Percentiles rank a stretch among this genome's conserved stretches.
Evolutionary conservation across 2,329 filamentous ascomycete genomes (phyloP).

Genomic region (Aspergillus japonicus): DNA sequence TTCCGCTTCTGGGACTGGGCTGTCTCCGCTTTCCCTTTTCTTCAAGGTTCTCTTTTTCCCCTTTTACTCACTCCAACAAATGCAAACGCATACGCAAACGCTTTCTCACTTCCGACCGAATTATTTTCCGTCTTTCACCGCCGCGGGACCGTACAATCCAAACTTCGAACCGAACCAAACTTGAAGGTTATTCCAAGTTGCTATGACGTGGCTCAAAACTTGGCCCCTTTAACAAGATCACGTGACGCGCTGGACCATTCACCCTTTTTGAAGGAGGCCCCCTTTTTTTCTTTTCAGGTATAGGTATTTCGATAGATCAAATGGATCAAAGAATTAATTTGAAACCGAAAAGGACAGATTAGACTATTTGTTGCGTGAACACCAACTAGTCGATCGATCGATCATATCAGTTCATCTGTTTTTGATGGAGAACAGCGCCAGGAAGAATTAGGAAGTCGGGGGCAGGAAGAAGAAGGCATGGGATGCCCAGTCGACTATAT

Average conservation of each 20-base stretch:
- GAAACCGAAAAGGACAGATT: background rate
- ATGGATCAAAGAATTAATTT: background rate
- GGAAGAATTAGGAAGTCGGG: background rate
- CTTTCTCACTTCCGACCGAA: too few species aligned
- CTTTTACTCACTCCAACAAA: background rate
- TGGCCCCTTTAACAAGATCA: background rate
- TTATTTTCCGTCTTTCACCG: background rate
- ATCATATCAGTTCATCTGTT: background rate
- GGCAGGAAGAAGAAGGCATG: background rate
- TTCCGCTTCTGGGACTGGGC: background rate
- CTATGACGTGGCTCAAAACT: background rate
- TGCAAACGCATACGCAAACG: too few species aligned
- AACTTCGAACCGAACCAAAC: background rate
- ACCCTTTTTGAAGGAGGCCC: background rate
- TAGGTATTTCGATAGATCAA: background rate
- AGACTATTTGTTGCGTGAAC: background rate
- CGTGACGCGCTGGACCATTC: background rate
- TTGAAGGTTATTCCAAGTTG: background rate
- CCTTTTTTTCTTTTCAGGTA: conserved; percentile 1
- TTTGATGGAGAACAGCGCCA: background rate
- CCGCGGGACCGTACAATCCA: background rate
- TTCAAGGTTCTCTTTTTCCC: background rate
- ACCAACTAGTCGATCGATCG: background rate
- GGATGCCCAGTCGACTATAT: background rate
- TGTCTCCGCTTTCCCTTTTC: background rate